Evolutionary conservation across 768 basidiomycete genomes (phyloP).

Genomic region (Leccinum barrowsii): DNA sequence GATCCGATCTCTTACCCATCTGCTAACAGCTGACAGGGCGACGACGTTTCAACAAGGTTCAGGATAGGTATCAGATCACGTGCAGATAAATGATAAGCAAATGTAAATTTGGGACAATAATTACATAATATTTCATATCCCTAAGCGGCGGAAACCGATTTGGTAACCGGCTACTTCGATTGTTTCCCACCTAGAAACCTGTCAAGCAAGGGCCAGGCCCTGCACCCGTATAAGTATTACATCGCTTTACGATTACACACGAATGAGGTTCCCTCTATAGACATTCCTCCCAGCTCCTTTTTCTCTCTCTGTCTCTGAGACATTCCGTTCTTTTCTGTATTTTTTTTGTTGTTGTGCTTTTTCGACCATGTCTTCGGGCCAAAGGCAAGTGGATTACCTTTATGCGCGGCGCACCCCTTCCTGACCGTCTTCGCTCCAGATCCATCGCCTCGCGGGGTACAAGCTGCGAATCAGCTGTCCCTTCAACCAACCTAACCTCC

Average conservation of each 20-base stretch:
- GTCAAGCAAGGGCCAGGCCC: neutral
- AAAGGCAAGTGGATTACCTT: conserved; percentile 6
- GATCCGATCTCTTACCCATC: conserved; percentile 20
- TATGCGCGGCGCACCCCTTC: neutral
- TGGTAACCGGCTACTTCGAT: neutral
- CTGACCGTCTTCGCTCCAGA: conserved; percentile 9
- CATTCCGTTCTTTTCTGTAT: neutral
- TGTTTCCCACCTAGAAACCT: neutral
- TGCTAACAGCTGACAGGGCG: neutral
- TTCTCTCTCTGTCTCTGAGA: neutral
- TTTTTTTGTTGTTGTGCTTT: neutral
- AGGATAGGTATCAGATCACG: conserved; percentile 7
- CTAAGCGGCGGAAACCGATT: neutral
- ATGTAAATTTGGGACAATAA: neutral
- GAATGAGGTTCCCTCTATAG: neutral
- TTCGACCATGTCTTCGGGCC: conserved; percentile 12
- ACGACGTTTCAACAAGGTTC: neutral
- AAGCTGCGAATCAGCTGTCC: conserved; percentile 43
- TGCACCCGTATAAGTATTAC: neutral
- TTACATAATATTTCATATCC: neutral
- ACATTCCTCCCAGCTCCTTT: neutral
- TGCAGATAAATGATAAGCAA: neutral
- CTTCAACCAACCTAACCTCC: conserved; percentile 58
- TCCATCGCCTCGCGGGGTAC: neutral
- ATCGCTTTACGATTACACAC: neutral